Percentiles rank a stretch among this genome's conserved stretches.
Evolutionary conservation across 1,284 basidiomycete species (phyloP).

Genomic region (Anthracocystis panici-leucophaei): DNA sequence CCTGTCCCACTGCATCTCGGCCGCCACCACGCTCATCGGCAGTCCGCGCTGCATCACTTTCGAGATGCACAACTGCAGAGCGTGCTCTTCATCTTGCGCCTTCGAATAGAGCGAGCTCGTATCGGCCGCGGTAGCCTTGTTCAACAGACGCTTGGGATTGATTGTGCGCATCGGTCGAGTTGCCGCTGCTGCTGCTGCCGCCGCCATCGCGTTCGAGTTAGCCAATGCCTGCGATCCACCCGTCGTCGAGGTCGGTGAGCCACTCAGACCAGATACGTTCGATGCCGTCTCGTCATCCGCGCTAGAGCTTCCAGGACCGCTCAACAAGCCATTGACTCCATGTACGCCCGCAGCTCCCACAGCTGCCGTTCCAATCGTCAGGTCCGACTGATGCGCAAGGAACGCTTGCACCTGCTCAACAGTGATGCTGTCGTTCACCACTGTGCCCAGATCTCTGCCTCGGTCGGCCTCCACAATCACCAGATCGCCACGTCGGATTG

Average conservation of each 20-base stretch:
- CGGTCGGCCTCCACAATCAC: conserved; percentile 98
- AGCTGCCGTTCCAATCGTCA: conserved; percentile 36
- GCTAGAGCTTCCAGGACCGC: not conserved
- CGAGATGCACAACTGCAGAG: conserved; percentile 86
- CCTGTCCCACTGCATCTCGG: conserved; percentile 90
- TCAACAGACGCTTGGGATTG: conserved; percentile 93
- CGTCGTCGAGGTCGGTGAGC: conserved; percentile 28
- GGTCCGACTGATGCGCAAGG: conserved; percentile 60
- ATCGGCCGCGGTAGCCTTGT: conserved; percentile 87
- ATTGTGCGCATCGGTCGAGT: conserved; percentile 56
- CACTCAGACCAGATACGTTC: conserved; percentile 22
- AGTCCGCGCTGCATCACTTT: conserved; percentile 81
- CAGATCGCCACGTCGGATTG: conserved; percentile 82
- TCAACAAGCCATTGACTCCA: conserved; percentile 3
- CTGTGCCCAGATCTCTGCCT: conserved; percentile 90
- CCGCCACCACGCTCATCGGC: conserved; percentile 97
- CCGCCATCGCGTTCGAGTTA: conserved; percentile 2
- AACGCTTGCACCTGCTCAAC: conserved; percentile 82
- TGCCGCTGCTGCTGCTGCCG: conserved; percentile 5
- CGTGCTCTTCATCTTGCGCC: conserved; percentile 89
- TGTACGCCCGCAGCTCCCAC: conserved; percentile 22
- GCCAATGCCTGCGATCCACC: conserved; percentile 1
- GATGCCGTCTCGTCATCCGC: conserved; percentile 26
- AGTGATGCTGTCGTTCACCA: conserved; percentile 74
- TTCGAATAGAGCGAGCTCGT: conserved; percentile 67